phyloP scores from a whole-genome alignment of 768 basidiomycete genomes.

The Termitomyces sp. region DNA sequence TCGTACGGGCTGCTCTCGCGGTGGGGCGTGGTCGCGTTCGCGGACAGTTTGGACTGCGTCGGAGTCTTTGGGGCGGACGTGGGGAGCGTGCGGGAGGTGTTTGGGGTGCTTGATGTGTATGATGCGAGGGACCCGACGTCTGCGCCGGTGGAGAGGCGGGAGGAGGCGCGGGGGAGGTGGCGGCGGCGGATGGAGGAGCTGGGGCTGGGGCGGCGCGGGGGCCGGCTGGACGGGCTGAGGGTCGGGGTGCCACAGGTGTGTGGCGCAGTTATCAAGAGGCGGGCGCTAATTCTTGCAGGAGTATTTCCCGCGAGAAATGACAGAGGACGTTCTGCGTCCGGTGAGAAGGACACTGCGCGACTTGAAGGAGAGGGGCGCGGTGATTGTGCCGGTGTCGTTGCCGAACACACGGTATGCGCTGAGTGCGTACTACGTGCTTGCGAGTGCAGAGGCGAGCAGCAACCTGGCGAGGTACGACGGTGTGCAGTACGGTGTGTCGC shows the following conservation, averaged over 20 bases:
- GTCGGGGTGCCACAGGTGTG: slow-evolving; percentile 73
- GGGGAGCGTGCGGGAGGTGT: slow-evolving; percentile 43
- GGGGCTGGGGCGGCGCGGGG: background rate
- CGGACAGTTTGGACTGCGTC: slow-evolving; percentile 93
- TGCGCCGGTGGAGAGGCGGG: slow-evolving; percentile 34
- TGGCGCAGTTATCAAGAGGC: background rate
- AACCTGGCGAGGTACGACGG: slow-evolving; percentile 91
- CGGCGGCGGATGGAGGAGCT: slow-evolving; percentile 11
- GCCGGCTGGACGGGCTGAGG: slow-evolving; percentile 43
- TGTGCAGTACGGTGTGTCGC: slow-evolving; percentile 62
- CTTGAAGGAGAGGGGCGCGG: slow-evolving; percentile 50
- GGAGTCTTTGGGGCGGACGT: slow-evolving; percentile 68
- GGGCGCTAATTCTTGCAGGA: slow-evolving; percentile 35
- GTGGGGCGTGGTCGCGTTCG: slow-evolving; percentile 92
- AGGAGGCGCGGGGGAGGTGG: slow-evolving; percentile 13
- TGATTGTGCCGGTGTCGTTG: slow-evolving; percentile 66
- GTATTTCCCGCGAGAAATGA: slow-evolving; percentile 73
- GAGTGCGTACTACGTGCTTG: slow-evolving; percentile 94
- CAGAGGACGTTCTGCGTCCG: slow-evolving; percentile 34
- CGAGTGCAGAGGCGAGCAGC: slow-evolving; percentile 90
- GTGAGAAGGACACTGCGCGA: slow-evolving; percentile 39
- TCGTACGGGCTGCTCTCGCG: slow-evolving; percentile 90
- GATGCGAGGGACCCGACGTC: slow-evolving; percentile 78
- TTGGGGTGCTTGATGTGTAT: slow-evolving; percentile 58
- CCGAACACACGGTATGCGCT: slow-evolving; percentile 66